A percentile compares a stretch with the other conserved stretches of the same genome.
Evolutionary conservation across 176 grass and related monocot genomes (phyloP).

Genomic region (Oryza nivara): DNA sequence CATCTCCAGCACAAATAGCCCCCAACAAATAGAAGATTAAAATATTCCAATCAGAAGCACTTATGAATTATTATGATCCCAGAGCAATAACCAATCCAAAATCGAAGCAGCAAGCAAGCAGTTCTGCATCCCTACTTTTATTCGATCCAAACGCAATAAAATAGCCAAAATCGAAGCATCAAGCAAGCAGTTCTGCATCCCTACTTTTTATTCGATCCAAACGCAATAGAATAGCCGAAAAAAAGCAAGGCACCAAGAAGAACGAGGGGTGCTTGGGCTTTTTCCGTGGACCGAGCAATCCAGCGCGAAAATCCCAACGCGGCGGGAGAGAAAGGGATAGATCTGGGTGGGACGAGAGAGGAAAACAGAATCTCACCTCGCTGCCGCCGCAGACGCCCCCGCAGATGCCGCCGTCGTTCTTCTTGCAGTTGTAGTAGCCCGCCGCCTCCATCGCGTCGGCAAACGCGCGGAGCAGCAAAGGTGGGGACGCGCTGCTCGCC

Average conservation of each 20-base stretch:
- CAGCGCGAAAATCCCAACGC: neutral
- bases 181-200: neutral
- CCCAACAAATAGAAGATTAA: neutral
- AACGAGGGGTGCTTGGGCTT: neutral
- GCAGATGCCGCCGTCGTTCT: neutral
- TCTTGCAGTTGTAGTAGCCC: neutral
- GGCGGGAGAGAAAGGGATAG: neutral
- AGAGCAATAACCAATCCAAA: neutral
- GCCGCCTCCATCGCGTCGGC: neutral
- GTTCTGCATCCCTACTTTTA: too few relatives aligned
- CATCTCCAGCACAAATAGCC: neutral
- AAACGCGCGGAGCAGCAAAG: neutral
- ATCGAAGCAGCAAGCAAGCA: neutral
- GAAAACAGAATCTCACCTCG: neutral
- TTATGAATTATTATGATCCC: neutral
- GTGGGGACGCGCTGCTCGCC: neutral
- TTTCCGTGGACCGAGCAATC: neutral
- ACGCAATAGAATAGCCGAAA: neutral
- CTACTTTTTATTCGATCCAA: neutral
- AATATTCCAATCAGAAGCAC: constrained; percentile 10
- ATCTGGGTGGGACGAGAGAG: too few relatives aligned
- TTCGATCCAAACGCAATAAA: too few relatives aligned
- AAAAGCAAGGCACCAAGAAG: neutral
- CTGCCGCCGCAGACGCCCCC: neutral
- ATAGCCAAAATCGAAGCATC: too few relatives aligned